Conservation (phyloP, 495 filamentous ascomycete species). For the Amniculicola lignicola region DNA sequence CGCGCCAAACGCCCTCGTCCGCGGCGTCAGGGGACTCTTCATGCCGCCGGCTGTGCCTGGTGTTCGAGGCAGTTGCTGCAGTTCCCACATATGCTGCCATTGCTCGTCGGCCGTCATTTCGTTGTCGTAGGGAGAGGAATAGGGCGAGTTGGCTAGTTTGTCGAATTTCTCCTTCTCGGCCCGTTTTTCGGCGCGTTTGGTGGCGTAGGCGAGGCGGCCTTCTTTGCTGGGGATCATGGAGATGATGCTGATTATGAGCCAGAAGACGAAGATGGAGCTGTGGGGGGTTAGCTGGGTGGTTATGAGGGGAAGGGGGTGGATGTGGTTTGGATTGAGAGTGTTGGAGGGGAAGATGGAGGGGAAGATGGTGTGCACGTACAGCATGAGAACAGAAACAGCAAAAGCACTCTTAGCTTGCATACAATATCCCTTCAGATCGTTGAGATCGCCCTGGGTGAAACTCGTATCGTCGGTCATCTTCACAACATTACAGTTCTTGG, state of each 20-base stretch:
- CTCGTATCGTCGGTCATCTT: too few relatives aligned
- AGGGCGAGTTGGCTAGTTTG: conserved; percentile 27
- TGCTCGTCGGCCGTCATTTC: conserved; percentile 39
- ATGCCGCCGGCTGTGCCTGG: conserved; percentile 37
- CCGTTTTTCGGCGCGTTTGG: conserved; percentile 28
- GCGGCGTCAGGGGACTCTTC: conserved; percentile 39
- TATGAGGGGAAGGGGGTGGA: not conserved
- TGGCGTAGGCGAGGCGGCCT: conserved; percentile 28
- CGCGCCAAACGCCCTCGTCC: conserved; percentile 44
- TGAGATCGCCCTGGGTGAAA: too few relatives aligned
- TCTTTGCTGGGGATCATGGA: conserved; percentile 38
- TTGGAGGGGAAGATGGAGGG: not conserved
- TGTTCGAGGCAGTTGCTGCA: conserved; percentile 37
- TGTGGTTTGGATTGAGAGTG: not conserved
- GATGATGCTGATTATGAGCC: conserved; percentile 36
- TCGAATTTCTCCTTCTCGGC: conserved; percentile 36
- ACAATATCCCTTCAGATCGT: conserved; percentile 63
- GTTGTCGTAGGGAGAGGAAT: conserved; percentile 34
- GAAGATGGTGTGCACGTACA: conserved; percentile 53
- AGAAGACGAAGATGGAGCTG: conserved; percentile 38
- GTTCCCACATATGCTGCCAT: conserved; percentile 41
- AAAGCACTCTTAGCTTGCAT: conserved; percentile 72
- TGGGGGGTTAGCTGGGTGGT: not conserved
- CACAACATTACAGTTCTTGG: conserved; percentile 69
- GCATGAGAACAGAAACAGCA: conserved; percentile 64